These are phyloP conservation scores for Solanum chacoense DNA, from an alignment of 305 asterid genomes.

Conservation along the genomic window DNA sequence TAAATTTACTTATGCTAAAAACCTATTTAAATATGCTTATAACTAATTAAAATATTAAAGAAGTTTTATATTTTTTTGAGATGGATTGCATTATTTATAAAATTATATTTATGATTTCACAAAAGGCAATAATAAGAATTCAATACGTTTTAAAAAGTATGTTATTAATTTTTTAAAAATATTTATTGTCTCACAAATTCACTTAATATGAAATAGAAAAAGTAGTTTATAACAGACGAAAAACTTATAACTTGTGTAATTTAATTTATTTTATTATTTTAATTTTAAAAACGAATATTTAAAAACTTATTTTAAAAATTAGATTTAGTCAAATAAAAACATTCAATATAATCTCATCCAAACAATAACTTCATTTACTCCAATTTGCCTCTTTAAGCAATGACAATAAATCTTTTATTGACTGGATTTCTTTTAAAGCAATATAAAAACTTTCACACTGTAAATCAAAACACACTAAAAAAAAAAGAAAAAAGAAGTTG, in stretches of 20 bases:
- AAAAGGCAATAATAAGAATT: too few relatives aligned
- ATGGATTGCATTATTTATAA: too few relatives aligned
- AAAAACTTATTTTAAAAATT: neutral
- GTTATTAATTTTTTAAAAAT: neutral
- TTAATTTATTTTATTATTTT: too few relatives aligned
- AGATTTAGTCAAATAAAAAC: neutral
- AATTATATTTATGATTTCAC: too few relatives aligned
- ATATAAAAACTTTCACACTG: slow-evolving; percentile 18
- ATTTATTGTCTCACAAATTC: too few relatives aligned
- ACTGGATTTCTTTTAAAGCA: neutral
- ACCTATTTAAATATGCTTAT: neutral
- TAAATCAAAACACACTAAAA: slow-evolving; percentile 12
- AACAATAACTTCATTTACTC: neutral
- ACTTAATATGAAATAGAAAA: too few relatives aligned
- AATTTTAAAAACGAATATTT: too few relatives aligned
- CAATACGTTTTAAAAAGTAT: neutral
- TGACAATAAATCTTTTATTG: neutral
- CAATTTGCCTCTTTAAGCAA: neutral
- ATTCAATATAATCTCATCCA: neutral
- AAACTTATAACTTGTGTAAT: too few relatives aligned
- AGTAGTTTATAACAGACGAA: too few relatives aligned
- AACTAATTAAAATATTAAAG: too few relatives aligned
- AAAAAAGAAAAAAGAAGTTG: neutral
- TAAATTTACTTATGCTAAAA: neutral
- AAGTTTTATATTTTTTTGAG: neutral